These are phyloP conservation scores for Ascosphaera pollenicola DNA, from an alignment of 2,329 filamentous ascomycete genomes.

Conservation along the genomic window DNA sequence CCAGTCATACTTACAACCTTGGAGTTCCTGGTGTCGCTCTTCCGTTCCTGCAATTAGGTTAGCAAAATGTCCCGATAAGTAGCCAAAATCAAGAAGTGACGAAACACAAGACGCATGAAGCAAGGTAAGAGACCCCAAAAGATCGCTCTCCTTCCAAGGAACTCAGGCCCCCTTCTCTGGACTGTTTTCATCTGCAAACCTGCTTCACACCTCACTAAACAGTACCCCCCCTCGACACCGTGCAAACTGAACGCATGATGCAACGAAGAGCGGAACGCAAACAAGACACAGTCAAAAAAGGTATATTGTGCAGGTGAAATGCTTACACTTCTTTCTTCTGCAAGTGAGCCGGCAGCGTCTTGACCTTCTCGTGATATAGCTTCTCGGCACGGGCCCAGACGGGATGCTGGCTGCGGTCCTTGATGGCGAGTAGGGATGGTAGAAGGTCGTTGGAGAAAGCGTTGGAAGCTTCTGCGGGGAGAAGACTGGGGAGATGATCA, in stretches of 20 bases:
- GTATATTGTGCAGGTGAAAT: not conserved
- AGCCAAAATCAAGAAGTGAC: too few species aligned
- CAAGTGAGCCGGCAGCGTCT: constrained; percentile 34
- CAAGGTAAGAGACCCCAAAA: too few species aligned
- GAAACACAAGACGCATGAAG: too few species aligned
- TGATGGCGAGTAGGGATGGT: constrained; percentile 54
- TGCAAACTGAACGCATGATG: too few species aligned
- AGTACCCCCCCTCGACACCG: too few species aligned
- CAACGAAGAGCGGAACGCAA: not conserved
- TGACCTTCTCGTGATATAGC: constrained; percentile 65
- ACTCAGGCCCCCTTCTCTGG: too few species aligned
- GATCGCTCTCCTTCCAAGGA: too few species aligned
- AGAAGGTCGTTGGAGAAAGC: constrained; percentile 60
- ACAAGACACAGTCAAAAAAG: not conserved
- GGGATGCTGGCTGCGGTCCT: constrained; percentile 43
- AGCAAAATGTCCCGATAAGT: too few species aligned
- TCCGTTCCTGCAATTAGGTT: not conserved
- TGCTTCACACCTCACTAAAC: too few species aligned
- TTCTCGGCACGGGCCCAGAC: constrained; percentile 79
- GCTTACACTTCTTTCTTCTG: constrained; percentile 4
- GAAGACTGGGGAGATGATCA: constrained; percentile 61
- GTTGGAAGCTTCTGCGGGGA: constrained; percentile 73
- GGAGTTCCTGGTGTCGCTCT: not conserved
- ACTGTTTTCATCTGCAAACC: too few species aligned
- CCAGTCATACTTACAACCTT: not conserved